Evolutionary conservation across 2,329 filamentous ascomycete species (phyloP), one percentile per base, ranked within the genome.

Genomic region (Arthrobotrys pseudoclavata): DNA sequence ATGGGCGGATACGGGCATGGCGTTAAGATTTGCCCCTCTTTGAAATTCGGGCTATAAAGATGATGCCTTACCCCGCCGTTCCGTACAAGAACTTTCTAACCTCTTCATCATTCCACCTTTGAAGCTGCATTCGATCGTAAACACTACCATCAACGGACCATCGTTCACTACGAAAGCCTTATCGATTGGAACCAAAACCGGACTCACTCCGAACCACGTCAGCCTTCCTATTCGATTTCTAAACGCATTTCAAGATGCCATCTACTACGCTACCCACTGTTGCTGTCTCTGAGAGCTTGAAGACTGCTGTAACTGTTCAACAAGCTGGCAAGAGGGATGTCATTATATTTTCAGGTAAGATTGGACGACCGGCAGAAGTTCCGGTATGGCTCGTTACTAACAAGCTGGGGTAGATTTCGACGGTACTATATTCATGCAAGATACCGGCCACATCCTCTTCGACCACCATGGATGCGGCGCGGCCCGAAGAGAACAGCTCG

Each of bases 361-460:
- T 53, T 31, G 6, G 1, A 29, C 24, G 29, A 42, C 2, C 3
- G n/a, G 18, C 34, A 53, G 18, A 26, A 53, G 31, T 13, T 12
- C 9, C 7, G n/a, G 37, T 18, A 61, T 29, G 57, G 47, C 34
- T 9, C 24, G n/a, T 53, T 18, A 5, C 29, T 70, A 24, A 62
- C 18, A 29, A 7, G 31, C 4, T 37, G 18, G 5, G 2, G 10
- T 74, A 90, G 89, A 91, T 83, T 91, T 92, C 80, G 90, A 91
- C 82, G 90, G 90, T 79, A 91, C 90, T 3, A 92, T 92, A 79
- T 91, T 91, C 85, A 90, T 90, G 86, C 89, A 91, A 85, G 89
- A 91, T 80, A 91, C 88, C 1, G 90, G 90, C 52, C 90, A 91
- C 82, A 87, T 91, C 79, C 87, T 92, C 61, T 90, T 91, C 83